Evolutionary conservation across 2,329 filamentous ascomycete species (phyloP).

Genomic region (Tolypocladium paradoxum): DNA sequence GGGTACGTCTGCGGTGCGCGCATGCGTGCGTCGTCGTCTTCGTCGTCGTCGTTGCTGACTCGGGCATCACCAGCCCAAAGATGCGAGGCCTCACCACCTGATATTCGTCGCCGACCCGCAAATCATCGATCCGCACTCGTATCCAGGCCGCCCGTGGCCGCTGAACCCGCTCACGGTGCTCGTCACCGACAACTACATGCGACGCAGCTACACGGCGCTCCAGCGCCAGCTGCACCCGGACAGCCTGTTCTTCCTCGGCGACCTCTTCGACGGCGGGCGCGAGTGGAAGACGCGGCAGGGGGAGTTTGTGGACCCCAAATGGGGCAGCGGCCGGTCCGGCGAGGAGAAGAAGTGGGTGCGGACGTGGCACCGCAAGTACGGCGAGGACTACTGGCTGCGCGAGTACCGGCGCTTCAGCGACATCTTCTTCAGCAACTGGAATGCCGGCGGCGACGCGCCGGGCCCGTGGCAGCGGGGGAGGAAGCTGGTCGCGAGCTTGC

Average conservation of each 20-base stretch:
- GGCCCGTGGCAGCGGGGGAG: conserved; percentile 53
- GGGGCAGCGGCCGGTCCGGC: conserved; percentile 40
- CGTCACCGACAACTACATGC: conserved; percentile 83
- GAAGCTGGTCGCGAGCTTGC: conserved; percentile 74
- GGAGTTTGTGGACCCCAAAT: conserved; percentile 46
- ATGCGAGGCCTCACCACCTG: conserved; percentile 71
- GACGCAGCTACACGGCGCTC: conserved; percentile 68
- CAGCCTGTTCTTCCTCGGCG: conserved; percentile 81
- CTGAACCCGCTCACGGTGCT: conserved; percentile 40
- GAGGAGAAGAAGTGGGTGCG: conserved; percentile 46
- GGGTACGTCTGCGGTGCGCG: conserved; percentile 46
- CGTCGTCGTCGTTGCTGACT: neutral
- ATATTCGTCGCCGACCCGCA: conserved; percentile 84
- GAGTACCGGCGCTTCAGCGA: conserved; percentile 81
- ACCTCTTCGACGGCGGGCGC: conserved; percentile 88
- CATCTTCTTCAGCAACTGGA: conserved; percentile 70
- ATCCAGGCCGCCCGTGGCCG: conserved; percentile 64
- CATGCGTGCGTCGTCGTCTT: neutral
- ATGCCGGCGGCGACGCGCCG: conserved; percentile 41
- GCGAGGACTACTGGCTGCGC: conserved; percentile 70
- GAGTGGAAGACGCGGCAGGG: conserved; percentile 76
- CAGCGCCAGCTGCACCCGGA: conserved; percentile 71
- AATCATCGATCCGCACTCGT: conserved; percentile 89
- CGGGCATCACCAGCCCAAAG: conserved; percentile 49
- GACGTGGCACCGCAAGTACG: conserved; percentile 64